Evolutionary conservation across 2,329 filamentous ascomycete genomes (phyloP).

Genomic region (Aspergillus japonicus): DNA sequence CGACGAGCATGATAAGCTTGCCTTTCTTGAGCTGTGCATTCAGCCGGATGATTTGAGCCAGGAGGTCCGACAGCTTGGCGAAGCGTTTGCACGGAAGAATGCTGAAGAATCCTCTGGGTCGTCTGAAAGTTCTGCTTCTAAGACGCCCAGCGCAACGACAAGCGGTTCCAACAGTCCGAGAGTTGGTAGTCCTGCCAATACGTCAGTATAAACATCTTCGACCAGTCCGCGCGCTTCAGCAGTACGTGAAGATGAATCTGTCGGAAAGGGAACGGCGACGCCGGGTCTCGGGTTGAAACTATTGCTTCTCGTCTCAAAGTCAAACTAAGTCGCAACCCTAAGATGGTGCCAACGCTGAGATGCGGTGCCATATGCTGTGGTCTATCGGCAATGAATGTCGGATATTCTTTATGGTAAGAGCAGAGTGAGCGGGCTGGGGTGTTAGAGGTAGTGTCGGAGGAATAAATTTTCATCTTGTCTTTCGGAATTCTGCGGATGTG

Average conservation of each 20-base stretch:
- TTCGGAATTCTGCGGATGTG: no score
- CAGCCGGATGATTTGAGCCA: slow-evolving; percentile 7
- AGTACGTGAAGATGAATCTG: neutral
- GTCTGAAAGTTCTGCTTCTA: neutral
- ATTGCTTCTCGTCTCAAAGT: neutral
- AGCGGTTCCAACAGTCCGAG: neutral
- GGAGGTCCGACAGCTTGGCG: slow-evolving; percentile 3
- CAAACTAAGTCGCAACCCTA: neutral
- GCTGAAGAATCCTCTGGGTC: neutral
- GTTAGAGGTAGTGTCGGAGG: neutral
- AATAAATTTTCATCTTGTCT: neutral
- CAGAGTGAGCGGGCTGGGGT: neutral
- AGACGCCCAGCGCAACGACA: neutral
- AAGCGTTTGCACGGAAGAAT: neutral
- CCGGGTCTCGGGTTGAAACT: neutral
- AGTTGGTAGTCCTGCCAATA: neutral
- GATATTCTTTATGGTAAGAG: neutral
- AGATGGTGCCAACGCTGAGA: neutral
- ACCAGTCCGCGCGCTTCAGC: neutral
- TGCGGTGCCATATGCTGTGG: neutral
- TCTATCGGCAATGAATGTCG: neutral
- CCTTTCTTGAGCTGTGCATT: slow-evolving; percentile 13
- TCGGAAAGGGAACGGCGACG: neutral
- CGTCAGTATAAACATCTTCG: neutral
- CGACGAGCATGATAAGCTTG: slow-evolving; percentile 6